A percentile compares a stretch with the other conserved stretches of the same genome.
These are phyloP conservation scores for Monilinia fructicola DNA, from an alignment of 2,329 filamentous ascomycete species.

Conservation along the genomic window DNA sequence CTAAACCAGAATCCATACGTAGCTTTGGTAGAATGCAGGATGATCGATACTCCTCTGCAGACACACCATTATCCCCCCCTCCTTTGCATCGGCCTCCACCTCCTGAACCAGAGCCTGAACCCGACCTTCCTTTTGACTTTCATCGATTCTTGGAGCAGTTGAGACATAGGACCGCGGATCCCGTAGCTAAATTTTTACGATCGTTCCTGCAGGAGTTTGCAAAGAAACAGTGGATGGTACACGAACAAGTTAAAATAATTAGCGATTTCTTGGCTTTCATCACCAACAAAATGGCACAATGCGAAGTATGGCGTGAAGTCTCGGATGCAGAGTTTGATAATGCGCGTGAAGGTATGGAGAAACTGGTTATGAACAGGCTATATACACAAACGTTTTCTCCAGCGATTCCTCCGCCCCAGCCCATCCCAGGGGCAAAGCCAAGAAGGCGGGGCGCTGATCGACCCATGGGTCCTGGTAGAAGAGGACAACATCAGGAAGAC, in stretches of 20 bases:
- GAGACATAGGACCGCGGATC: conserved; percentile 94
- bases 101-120: conserved; percentile 75
- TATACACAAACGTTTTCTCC: conserved; percentile 97
- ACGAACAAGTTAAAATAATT: conserved; percentile 99
- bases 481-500: conserved; percentile 96
- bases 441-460: conserved; percentile 68
- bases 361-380: conserved; percentile 96
- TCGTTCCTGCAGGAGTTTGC: conserved; percentile 94
- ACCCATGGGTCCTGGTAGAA: conserved; percentile 74
- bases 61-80: conserved; percentile 47
- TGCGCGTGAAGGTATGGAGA: conserved; percentile 97
- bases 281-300: conserved; percentile 95
- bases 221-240: conserved; percentile 99
- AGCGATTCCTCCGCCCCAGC: conserved; percentile 79
- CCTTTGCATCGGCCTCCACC: conserved; percentile 62
- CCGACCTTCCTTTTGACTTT: conserved; percentile 90
- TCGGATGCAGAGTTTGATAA: conserved; percentile 98
- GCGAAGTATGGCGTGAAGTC: conserved; percentile 93
- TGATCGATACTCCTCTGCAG: conserved; percentile 47
- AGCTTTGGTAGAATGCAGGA: conserved; percentile 41
- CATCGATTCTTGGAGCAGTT: conserved; percentile 95
- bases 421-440: conserved; percentile 66
- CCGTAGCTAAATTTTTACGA: conserved; percentile 90
- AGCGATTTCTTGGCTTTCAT: conserved; percentile 96
- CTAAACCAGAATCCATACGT: conserved; percentile 42